A percentile compares a stretch with the other conserved stretches of the same genome.
Evolutionary conservation across 352 stramenopile genomes (phyloP).

Genomic region (Peronosclerospora sorghi): DNA sequence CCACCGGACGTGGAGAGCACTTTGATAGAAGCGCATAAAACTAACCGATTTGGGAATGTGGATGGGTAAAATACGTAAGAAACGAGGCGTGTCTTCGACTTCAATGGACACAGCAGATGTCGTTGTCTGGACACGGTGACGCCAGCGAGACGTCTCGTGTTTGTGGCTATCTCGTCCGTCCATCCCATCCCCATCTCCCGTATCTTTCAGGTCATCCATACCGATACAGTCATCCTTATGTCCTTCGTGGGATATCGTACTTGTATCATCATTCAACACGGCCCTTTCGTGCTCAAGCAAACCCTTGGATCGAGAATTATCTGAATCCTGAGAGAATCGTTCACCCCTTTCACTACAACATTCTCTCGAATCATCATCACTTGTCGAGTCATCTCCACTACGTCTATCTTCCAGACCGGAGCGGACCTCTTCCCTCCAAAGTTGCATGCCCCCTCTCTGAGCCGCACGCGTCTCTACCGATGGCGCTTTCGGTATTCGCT

Average conservation of each 20-base stretch:
- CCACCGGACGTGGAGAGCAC: constrained; percentile 60
- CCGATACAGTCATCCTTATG: constrained; percentile 9
- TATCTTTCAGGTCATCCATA: constrained; percentile 1
- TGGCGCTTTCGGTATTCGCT: constrained; percentile 29
- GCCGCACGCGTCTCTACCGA: constrained; percentile 10
- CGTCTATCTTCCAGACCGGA: not conserved
- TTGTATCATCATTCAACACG: constrained; percentile 18
- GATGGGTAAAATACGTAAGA: constrained; percentile 55
- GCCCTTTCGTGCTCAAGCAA: constrained; percentile 30
- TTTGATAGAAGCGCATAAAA: constrained; percentile 75
- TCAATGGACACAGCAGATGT: constrained; percentile 52
- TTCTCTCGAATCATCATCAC: not conserved
- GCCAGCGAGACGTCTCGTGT: not conserved
- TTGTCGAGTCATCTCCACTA: constrained; percentile 4
- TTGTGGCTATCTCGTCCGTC: constrained; percentile 5
- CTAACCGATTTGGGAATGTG: constrained; percentile 74
- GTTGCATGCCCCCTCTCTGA: constrained; percentile 13
- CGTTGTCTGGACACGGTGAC: constrained; percentile 8
- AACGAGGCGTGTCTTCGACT: constrained; percentile 69
- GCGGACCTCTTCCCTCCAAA: constrained; percentile 12
- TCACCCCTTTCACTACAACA: too few species aligned
- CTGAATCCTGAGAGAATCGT: constrained; percentile 3
- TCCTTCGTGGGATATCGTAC: constrained; percentile 26
- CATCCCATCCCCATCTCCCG: constrained; percentile 8
- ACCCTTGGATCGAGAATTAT: constrained; percentile 25